Evolutionary conservation across 2,329 filamentous ascomycete genomes (phyloP).

Genomic region (Paecilomyces niveus): DNA sequence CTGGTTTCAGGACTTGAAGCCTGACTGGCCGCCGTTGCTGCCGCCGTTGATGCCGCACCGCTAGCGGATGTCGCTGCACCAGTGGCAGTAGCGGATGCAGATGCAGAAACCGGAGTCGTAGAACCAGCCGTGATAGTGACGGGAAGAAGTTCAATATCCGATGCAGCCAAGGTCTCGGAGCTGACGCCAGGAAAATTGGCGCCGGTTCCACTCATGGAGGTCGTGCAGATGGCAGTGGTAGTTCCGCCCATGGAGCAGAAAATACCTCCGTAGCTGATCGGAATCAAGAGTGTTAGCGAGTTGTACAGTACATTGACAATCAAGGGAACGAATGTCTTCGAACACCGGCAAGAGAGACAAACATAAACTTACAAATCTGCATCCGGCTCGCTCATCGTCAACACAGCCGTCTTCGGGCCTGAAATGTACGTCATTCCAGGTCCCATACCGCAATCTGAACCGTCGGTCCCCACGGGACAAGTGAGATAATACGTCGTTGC

Average conservation of each 20-base stretch:
- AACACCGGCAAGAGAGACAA: no score
- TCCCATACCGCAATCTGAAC: constrained; percentile 19
- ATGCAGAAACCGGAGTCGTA: constrained; percentile 3
- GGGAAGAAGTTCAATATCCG: constrained; percentile 6
- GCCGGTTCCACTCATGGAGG: neutral
- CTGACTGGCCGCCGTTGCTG: neutral
- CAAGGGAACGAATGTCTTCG: no score
- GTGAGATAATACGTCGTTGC: neutral
- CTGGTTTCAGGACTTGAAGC: neutral
- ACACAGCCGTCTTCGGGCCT: constrained; percentile 9
- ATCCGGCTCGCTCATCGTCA: neutral
- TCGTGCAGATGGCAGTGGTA: neutral
- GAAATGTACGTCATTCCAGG: constrained; percentile 16
- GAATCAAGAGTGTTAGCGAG: neutral
- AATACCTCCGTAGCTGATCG: neutral
- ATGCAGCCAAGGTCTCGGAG: neutral
- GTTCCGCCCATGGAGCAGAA: neutral
- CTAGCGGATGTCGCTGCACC: neutral
- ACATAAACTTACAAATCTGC: neutral
- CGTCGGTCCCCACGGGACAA: constrained; percentile 10
- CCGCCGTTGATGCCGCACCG: neutral
- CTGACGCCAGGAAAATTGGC: neutral
- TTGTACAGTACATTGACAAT: no score
- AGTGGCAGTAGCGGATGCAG: constrained; percentile 1
- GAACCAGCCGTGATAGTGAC: constrained; percentile 17